phyloP scores from a whole-genome alignment of 305 asterid genomes.

The Fraxinus floribunda region DNA sequence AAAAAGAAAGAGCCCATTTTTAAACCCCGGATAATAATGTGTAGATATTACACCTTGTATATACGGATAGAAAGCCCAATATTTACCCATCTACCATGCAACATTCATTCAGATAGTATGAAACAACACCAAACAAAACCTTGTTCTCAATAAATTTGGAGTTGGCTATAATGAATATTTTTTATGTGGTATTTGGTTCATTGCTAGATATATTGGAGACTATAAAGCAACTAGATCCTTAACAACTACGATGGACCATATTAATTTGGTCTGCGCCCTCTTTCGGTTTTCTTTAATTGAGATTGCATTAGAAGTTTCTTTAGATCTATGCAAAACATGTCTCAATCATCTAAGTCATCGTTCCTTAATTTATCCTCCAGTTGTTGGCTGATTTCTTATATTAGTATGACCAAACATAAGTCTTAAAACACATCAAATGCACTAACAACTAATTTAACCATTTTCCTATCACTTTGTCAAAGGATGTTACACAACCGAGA shows the following conservation, averaged over 20 bases:
- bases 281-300: background rate
- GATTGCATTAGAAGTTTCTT: background rate
- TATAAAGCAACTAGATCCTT: background rate
- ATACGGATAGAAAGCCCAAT: slow-evolving; percentile 1
- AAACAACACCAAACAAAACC: background rate
- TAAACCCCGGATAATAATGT: background rate
- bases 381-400: background rate
- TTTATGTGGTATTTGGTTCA: background rate
- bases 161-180: background rate
- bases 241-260: background rate
- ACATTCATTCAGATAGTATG: background rate
- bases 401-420: background rate
- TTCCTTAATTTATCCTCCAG: background rate
- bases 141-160: background rate
- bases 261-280: background rate
- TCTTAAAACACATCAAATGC: background rate
- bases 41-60: slow-evolving; percentile 10
- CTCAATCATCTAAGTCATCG: background rate
- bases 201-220: background rate
- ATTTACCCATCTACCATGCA: slow-evolving; percentile 5
- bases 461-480: background rate
- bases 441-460: background rate
- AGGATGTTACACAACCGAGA: background rate
- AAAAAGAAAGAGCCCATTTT: background rate
- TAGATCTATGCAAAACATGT: background rate